phyloP scores from a whole-genome alignment of 192 early-diverging fungal genomes.

The Funneliformis mosseae region DNA sequence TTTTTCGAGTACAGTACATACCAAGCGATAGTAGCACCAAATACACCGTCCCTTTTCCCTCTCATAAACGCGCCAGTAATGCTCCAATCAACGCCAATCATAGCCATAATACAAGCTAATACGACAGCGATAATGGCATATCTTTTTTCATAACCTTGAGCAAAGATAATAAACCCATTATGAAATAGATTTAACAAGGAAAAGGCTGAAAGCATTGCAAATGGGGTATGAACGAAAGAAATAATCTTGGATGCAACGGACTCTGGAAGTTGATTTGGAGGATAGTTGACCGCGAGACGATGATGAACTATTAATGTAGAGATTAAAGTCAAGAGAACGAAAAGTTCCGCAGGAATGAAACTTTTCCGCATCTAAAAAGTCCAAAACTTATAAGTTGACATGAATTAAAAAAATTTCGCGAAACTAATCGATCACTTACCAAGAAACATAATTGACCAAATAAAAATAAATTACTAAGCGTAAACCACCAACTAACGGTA shows the following conservation, averaged over 20 bases:
- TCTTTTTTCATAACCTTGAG: not conserved
- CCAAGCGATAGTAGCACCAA: constrained; percentile 30
- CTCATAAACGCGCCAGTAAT: not conserved
- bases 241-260: not conserved
- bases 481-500: constrained; percentile 4
- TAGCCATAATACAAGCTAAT: not conserved
- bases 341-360: not conserved
- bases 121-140: not conserved
- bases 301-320: constrained; percentile 2
- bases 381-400: not conserved
- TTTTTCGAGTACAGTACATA: not conserved
- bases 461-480: not conserved
- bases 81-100: constrained; percentile 10
- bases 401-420: not conserved
- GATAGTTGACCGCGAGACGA: not conserved
- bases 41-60: constrained; percentile 30
- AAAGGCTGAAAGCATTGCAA: constrained; percentile 21
- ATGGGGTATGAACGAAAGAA: constrained; percentile 14
- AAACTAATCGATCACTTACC: not conserved
- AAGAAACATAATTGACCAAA: not conserved
- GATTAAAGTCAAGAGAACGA: not conserved
- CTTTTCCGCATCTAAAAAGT: not conserved
- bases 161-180: constrained; percentile 26
- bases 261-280: constrained; percentile 1
- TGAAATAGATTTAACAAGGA: not conserved